Evolutionary conservation across 2,329 filamentous ascomycete genomes (phyloP), one percentile per base, ranked within the genome.

Genomic region (Neopestalotiopsis sp.): DNA sequence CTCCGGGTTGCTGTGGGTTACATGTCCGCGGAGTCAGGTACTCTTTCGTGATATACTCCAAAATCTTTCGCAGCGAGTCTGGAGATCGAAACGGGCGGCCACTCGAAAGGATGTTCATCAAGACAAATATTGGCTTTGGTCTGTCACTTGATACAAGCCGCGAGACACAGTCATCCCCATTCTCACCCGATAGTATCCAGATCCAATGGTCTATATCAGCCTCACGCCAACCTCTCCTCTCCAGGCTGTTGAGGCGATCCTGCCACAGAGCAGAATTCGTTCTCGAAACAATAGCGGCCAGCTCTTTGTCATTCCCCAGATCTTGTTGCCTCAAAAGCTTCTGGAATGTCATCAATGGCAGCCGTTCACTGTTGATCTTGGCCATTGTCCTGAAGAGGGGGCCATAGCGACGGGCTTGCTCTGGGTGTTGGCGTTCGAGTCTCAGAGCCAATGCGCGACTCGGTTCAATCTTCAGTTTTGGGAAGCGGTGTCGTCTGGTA

Each of bases 101-200:
- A 57, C 71, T 76, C n/a, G 78, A 76, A 17, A 83, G 71, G 6
- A 84, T 71, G 32, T 81, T 69, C 30, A 78, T 72, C 2, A 83
- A 71, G 7, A 85, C 70, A 45, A 85, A 85, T 4, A 81, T 70
- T 2, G 83, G 83, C 67, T 81, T 82, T 7, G 75, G 77, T 9
- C 69, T 71, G 30, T 78, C 72, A 20, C 72, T 76, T 1, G 76
- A 78, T 53, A 81, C 64, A 28, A 84, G 77, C 12, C 82, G 78
- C 59, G 78, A 71, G 6, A 81, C 73, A 14, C 79, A 79, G 56
- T 65, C 72, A 67, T 84, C 82, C 7, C 77, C 76, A 61, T 78
- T 72, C 6, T 76, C 69, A 0, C 75, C 79, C 0, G 74, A 76
- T 20, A 85, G 62, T 30, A 85, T 81, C 81, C 81, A 83, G 56